A percentile compares a stretch with the other conserved stretches of the same genome.
Conservation (phyloP, 257 asterid genomes). For the Henckelia pumila region DNA sequence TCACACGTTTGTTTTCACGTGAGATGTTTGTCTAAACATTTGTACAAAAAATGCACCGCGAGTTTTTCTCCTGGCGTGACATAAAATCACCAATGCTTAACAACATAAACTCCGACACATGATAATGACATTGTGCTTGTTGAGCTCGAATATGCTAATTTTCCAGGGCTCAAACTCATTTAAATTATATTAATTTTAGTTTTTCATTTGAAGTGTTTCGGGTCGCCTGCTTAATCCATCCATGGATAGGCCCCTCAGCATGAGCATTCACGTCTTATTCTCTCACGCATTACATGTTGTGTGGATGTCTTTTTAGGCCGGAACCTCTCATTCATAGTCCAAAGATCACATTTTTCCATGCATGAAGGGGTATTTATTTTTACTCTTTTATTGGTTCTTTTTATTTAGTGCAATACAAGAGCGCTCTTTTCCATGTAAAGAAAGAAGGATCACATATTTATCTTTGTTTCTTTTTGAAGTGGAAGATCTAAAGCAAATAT, state of each 20-base stretch:
- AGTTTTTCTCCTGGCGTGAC: too few relatives aligned
- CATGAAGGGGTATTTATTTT: slow-evolving; percentile 35
- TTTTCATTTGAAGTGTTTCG: too few relatives aligned
- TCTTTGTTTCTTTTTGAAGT: slow-evolving; percentile 40
- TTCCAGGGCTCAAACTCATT: too few relatives aligned
- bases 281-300: not conserved
- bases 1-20: too few relatives aligned
- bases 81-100: too few relatives aligned
- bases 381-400: slow-evolving; percentile 11
- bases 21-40: too few relatives aligned
- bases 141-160: not conserved
- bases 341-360: slow-evolving; percentile 65
- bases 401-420: slow-evolving; percentile 38
- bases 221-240: not conserved
- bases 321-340: slow-evolving; percentile 35
- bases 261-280: slow-evolving; percentile 9
- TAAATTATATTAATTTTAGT: too few relatives aligned
- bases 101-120: not conserved
- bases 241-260: not conserved
- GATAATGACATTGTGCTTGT: not conserved
- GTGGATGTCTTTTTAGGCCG: slow-evolving; percentile 12
- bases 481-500: slow-evolving; percentile 69
- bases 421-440: slow-evolving; percentile 67
- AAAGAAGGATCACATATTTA: slow-evolving; percentile 30
- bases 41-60: too few relatives aligned